phyloP scores from a whole-genome alignment of 2,329 filamentous ascomycete species.

The Colletotrichum eremochloae region DNA sequence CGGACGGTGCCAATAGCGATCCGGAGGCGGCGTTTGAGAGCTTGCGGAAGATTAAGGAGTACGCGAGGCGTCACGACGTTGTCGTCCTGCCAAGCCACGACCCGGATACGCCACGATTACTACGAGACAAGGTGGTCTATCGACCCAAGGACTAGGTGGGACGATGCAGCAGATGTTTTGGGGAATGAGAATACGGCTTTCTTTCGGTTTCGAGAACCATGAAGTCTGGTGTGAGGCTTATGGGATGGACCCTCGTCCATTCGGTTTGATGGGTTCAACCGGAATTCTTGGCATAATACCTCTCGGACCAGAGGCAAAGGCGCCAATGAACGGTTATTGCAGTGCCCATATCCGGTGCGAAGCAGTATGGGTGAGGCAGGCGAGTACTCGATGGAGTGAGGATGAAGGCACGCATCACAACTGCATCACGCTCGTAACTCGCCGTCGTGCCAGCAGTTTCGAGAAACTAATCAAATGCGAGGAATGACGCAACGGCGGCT shows the following conservation, averaged over 20 bases:
- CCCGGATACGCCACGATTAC: conserved; percentile 25
- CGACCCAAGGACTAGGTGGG: conserved; percentile 14
- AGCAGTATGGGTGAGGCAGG: background rate
- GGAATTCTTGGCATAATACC: no score
- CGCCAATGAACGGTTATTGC: background rate
- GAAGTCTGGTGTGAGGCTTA: no score
- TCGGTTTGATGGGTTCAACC: background rate
- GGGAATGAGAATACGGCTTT: background rate
- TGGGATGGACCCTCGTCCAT: background rate
- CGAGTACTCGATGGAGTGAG: background rate
- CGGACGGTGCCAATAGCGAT: conserved; percentile 50
- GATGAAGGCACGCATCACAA: background rate
- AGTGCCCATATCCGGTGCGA: background rate
- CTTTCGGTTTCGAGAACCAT: no score
- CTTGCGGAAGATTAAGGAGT: conserved; percentile 50
- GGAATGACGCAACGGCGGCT: background rate
- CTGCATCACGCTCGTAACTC: background rate
- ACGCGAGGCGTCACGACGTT: conserved; percentile 45
- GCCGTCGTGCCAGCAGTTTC: background rate
- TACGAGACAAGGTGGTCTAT: conserved; percentile 29
- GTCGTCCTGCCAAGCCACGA: conserved; percentile 49
- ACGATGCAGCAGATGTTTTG: background rate
- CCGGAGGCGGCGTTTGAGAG: conserved; percentile 49
- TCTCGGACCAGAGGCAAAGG: background rate
- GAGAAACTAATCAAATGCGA: background rate